A percentile compares a stretch with the other conserved stretches of the same genome.
Conservation (phyloP, 306 rosid species). For the Urtica urens region DNA sequence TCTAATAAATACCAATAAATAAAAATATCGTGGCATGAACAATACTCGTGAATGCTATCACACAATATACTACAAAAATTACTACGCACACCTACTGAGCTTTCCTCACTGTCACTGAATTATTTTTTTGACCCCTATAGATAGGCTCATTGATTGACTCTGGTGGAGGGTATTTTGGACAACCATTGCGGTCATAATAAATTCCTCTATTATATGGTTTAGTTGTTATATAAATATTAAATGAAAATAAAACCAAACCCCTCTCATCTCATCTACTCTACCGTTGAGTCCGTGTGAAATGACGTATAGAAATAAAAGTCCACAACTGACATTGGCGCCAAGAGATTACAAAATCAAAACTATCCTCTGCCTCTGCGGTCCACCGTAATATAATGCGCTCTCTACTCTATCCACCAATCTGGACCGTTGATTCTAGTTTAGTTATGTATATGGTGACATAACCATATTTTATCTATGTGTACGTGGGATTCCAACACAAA, state of each 20-base stretch:
- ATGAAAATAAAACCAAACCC: background rate
- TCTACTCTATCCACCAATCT: background rate
- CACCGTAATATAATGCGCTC: background rate
- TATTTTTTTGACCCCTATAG: background rate
- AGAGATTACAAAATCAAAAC: constrained; percentile 20
- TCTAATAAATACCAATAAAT: background rate
- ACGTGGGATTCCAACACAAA: no score
- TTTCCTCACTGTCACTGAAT: background rate
- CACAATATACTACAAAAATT: background rate
- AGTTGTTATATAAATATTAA: background rate
- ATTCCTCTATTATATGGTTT: no score
- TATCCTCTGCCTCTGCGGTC: constrained; percentile 10
- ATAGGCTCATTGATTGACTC: no score
- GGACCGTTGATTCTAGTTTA: background rate
- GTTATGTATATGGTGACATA: background rate
- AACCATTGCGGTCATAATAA: background rate
- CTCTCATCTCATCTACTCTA: background rate
- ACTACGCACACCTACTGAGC: background rate
- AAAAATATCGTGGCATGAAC: constrained; percentile 1
- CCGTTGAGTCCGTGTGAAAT: constrained; percentile 14
- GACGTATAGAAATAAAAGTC: constrained; percentile 11
- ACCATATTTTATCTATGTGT: no score
- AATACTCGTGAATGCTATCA: constrained; percentile 5
- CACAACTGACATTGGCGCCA: constrained; percentile 23
- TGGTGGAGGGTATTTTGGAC: no score